These are phyloP conservation scores for Trypanosoma caninum DNA, from an alignment of 208 protist species.

Conservation along the genomic window DNA sequence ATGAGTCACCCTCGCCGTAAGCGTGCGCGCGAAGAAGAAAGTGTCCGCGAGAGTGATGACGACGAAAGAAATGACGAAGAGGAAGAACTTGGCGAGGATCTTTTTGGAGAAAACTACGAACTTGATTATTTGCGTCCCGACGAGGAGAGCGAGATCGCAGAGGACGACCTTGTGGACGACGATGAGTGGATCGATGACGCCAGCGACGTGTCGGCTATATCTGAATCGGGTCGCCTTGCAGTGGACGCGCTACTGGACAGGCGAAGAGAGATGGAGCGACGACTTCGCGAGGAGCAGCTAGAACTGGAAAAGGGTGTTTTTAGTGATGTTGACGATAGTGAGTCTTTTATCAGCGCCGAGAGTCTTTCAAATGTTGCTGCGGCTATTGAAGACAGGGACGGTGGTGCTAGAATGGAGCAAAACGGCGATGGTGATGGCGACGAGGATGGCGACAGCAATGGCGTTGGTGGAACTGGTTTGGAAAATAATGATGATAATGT, in stretches of 20 bases:
- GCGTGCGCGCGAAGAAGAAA: slow-evolving; percentile 15
- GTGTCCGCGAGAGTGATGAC: not conserved
- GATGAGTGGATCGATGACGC: slow-evolving; percentile 79
- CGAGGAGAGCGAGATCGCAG: slow-evolving; percentile 68
- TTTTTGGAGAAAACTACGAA: slow-evolving; percentile 89
- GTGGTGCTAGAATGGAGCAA: slow-evolving; percentile 24
- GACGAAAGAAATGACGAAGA: slow-evolving; percentile 28
- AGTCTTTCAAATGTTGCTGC: slow-evolving; percentile 15
- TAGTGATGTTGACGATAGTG: slow-evolving; percentile 72
- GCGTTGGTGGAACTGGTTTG: not conserved
- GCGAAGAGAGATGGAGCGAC: slow-evolving; percentile 53
- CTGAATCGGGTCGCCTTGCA: slow-evolving; percentile 57
- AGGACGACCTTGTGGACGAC: slow-evolving; percentile 62
- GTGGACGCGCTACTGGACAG: slow-evolving; percentile 79
- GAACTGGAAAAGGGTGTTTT: slow-evolving; percentile 82
- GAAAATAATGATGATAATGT: slow-evolving; percentile 27
- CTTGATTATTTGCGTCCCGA: slow-evolving; percentile 81
- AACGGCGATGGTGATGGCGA: slow-evolving; percentile 26
- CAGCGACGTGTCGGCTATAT: slow-evolving; percentile 75
- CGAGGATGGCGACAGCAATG: slow-evolving; percentile 28
- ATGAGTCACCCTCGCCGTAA: slow-evolving; percentile 16
- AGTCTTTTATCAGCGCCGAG: slow-evolving; percentile 24
- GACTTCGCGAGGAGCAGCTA: slow-evolving; percentile 55
- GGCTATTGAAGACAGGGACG: slow-evolving; percentile 23
- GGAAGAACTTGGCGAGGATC: slow-evolving; percentile 66